Base-by-base conservation (phyloP, 2,329 filamentous ascomycete genomes). In the Botrytis paeoniae region DNA sequence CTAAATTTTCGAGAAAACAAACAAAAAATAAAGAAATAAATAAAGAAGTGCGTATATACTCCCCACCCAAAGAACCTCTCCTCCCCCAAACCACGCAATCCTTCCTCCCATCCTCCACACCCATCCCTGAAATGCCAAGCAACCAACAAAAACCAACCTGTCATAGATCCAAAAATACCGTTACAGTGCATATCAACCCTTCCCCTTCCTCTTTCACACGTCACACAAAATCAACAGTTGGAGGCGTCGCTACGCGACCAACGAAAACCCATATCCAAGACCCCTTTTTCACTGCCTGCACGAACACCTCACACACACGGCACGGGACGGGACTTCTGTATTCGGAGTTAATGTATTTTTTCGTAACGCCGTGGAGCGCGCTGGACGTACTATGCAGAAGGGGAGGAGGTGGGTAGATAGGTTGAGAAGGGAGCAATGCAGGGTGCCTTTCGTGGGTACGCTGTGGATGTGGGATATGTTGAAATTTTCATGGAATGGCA, bases 391-490 rank as follows among this genome's bases (percentile, higher is more conserved):
- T 8, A 45, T 22, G 43, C 43, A 45, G 18, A 35, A 60, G 20
- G 20, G 57, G 20, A 10, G 32, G 20, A 48, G 18, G 18, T 60
- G 22, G 43, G 2, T 9, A 48, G 0, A 1, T 4, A 22, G 9
- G 20, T 10, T 25, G 5, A n/a, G 7, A 61, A 12, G 22, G 22
- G 20, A 39, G 35, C 20, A 37, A 39, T 61, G 35, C 59, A 39
- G 0, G 5, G 10, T 3, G 25, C 12, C 25, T n/a, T n/a, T 14
- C 25, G 0, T 16, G 6, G 25, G 12, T 12, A 39, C 35, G 35
- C 35, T 25, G 0, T 32, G 8, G 14, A 35, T 64, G 25, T 22
- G 20, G 7, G 2, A 22, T 45, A 35, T 6, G 1, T 63, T 18
- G 1, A 6, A 43, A 37, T 16, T 6, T 16, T 9, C 6, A 9